Evolutionary conservation across 805 yeast genomes (phyloP), one percentile per base, ranked within the genome.

Genomic region (Grigorovia transvaalensis): DNA sequence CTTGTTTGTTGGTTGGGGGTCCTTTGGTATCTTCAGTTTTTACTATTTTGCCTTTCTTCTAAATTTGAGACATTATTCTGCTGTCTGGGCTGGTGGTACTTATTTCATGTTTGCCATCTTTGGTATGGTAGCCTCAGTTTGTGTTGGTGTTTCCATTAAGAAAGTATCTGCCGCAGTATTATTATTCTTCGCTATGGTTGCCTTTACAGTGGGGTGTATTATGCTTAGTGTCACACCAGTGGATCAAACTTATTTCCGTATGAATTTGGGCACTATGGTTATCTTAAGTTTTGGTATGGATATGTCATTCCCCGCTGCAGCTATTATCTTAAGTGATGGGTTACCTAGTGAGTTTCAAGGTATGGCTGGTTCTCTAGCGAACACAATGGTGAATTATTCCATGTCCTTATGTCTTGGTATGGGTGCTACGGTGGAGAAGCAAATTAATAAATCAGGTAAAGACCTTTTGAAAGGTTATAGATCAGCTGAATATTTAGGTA

Each of bases 281-380:
- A 66, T 85, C 6, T 67, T 79, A 5, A 76, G 82, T 13, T 82
- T 81, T 73, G 95, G 88, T 2, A 84, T 85, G 89, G 91, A 85
- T 63, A 69, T 82, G 63, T 80, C 86, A 29, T 85, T 84, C 64
- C 91, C 93, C 0, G 82, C 90, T 0, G 81, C 85, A 0, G 78
- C 88, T 0, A 72, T 85, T 48, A 74, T 82, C 13, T 64, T 85
- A 44, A 76, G 84, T 8, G 81, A 80, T 54, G 70, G 69, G 47
- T 69, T 85, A 41, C 89, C 90, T 0, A 64, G 71, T 47, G 71
- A 75, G 53, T 79, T 81, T 57, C 93, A 85, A 66, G 93, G 91
- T 9, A 78, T 83, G 75, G 90, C 89, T 0, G 89, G 88, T 0
- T 82, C 88, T 0, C 68, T 85, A 48, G 82, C 84, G 4, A 74